These are phyloP conservation scores for Wolfiporia cocos DNA, from an alignment of 1,284 basidiomycete species.

Conservation along the genomic window DNA sequence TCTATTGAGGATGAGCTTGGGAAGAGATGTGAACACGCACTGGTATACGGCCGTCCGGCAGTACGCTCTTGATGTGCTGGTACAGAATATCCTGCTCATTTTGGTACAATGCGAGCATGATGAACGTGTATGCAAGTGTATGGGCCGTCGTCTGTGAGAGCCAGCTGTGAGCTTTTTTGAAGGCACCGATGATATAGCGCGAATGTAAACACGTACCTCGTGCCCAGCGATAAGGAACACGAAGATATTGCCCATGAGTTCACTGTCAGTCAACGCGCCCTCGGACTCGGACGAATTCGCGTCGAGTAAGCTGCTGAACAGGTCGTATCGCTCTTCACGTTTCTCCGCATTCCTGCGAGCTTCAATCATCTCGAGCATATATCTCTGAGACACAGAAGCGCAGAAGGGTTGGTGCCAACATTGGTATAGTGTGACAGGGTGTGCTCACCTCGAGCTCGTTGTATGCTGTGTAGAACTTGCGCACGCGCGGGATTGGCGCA, in stretches of 20 bases:
- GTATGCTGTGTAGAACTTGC: conserved; percentile 34
- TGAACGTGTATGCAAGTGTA: conserved; percentile 53
- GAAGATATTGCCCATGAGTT: conserved; percentile 38
- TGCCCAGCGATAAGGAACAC: not conserved
- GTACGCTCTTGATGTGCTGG: conserved; percentile 40
- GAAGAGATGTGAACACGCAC: conserved; percentile 20
- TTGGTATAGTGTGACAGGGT: no score
- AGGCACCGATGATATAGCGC: conserved; percentile 17
- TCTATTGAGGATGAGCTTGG: no score
- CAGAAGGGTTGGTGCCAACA: no score
- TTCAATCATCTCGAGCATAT: conserved; percentile 52
- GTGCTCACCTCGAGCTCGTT: conserved; percentile 40
- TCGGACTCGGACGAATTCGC: conserved; percentile 35
- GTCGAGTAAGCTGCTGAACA: conserved; percentile 48
- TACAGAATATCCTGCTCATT: conserved; percentile 58
- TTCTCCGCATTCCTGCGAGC: conserved; percentile 32
- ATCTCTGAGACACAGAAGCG: no score
- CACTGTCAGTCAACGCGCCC: conserved; percentile 37
- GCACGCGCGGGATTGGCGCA: conserved; percentile 32
- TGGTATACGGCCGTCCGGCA: conserved; percentile 35
- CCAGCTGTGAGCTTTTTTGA: conserved; percentile 1
- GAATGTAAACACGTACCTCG: conserved; percentile 44
- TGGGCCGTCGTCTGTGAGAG: conserved; percentile 41
- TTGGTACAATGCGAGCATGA: conserved; percentile 44
- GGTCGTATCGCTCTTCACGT: conserved; percentile 36